phyloP scores from a whole-genome alignment of 495 filamentous ascomycete species.

The Penicillium flavigenum region DNA sequence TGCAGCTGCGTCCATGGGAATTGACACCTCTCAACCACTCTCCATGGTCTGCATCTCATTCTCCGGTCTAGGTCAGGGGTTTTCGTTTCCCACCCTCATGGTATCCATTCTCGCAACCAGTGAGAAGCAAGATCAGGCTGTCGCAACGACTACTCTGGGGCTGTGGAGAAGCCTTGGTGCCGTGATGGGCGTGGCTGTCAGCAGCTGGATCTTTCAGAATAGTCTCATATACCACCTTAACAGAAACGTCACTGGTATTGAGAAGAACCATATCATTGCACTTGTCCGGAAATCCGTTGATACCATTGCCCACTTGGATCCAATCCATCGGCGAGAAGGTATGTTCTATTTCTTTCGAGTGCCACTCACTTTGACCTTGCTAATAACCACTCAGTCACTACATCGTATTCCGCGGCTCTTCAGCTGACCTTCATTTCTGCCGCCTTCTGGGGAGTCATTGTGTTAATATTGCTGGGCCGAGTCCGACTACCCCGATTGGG shows the following conservation, averaged over 20 bases:
- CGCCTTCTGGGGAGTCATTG: constrained; percentile 48
- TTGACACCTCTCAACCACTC: constrained; percentile 54
- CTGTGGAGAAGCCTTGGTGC: constrained; percentile 67
- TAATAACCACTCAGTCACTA: constrained; percentile 48
- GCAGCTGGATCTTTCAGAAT: constrained; percentile 76
- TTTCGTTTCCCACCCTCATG: constrained; percentile 62
- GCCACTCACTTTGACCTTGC: constrained; percentile 4
- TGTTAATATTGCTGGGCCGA: constrained; percentile 49
- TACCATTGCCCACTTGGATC: constrained; percentile 48
- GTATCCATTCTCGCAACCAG: constrained; percentile 67
- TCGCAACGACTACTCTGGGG: constrained; percentile 68
- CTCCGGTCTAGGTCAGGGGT: constrained; percentile 61
- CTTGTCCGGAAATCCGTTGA: constrained; percentile 56
- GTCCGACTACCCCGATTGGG: constrained; percentile 56
- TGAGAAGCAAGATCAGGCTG: constrained; percentile 68
- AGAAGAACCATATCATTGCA: constrained; percentile 52
- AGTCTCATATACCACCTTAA: constrained; percentile 59
- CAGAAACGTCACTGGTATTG: constrained; percentile 52
- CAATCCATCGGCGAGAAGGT: constrained; percentile 54
- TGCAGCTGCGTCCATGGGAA: constrained; percentile 50
- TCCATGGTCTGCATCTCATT: constrained; percentile 65
- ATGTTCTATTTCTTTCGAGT: constrained; percentile 10
- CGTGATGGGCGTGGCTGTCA: constrained; percentile 69
- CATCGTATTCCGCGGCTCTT: constrained; percentile 59
- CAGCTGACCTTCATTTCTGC: constrained; percentile 54